Conservation (phyloP, 257 asterid genomes). For the Penstemon barbatus region DNA sequence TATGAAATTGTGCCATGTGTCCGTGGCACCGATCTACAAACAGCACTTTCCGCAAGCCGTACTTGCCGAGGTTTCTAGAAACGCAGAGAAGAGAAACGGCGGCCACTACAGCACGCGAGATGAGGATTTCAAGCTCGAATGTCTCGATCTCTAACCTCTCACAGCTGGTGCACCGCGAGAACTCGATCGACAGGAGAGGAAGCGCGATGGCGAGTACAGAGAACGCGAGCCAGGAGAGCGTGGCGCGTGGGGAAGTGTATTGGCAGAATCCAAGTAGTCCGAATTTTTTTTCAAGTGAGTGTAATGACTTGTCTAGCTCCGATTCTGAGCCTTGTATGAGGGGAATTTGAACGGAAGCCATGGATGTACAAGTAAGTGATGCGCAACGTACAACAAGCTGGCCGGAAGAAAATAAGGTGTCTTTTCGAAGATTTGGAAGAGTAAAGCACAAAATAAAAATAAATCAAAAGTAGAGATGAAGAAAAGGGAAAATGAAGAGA, state of each 20-base stretch:
- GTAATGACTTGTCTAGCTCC: conserved; percentile 49
- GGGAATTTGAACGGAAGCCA: conserved; percentile 40
- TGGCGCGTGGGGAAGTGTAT: conserved; percentile 35
- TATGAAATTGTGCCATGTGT: conserved; percentile 49
- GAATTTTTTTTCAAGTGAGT: conserved; percentile 50
- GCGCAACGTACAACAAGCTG: background rate
- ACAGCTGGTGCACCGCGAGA: conserved; percentile 49
- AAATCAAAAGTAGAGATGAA: too few relatives aligned
- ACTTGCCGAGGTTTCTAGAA: conserved; percentile 63
- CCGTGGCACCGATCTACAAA: conserved; percentile 73
- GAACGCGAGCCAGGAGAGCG: conserved; percentile 64
- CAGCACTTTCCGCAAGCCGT: conserved; percentile 68
- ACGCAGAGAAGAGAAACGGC: conserved; percentile 69
- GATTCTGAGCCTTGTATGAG: conserved; percentile 35
- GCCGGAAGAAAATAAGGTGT: too few relatives aligned
- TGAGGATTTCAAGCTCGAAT: conserved; percentile 57
- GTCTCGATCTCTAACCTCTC: conserved; percentile 55
- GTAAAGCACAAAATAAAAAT: too few relatives aligned
- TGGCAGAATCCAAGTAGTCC: conserved; percentile 64
- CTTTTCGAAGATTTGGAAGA: too few relatives aligned
- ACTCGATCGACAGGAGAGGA: conserved; percentile 43
- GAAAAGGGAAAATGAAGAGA: too few relatives aligned
- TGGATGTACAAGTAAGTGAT: conserved; percentile 26
- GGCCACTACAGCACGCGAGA: conserved; percentile 57
- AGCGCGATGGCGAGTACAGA: conserved; percentile 47